Evolutionary conservation across 169 alveolate genomes (phyloP), one percentile per base, ranked within the genome.

Genomic region (Cryptosporidium parvum): DNA sequence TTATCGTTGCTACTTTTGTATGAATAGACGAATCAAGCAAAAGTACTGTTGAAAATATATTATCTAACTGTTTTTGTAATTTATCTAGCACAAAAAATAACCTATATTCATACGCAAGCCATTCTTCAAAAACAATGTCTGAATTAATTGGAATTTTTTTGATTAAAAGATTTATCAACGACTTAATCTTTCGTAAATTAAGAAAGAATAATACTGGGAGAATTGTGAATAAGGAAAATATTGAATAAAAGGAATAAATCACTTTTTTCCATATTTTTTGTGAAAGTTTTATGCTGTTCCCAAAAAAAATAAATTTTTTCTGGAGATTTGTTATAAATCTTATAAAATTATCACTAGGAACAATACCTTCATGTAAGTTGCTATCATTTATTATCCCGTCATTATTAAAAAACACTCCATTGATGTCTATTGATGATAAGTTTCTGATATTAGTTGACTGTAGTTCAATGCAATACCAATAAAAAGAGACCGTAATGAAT

Each of bases 401-500:
- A 9, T 56, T 7, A 18, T n/a, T 45, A 14, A 73, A 35, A 39
- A 73, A 31, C 1, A 33, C 8, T 44, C 68, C 86, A 14, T 33
- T 33, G 7, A 48, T 23, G 5, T 67, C 37, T 5, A 67, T 42
- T 29, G 21, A 80, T 61, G 65, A 12, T 1, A 59, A 80, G 37
- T 51, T 48, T 44, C 75, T 59, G n/a, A 80, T 35, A 45, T 59
- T 80, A 9, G 42, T 5, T 16, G 73, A 80, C 37, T 80, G 89
- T 44, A 80, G 48, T 35, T 80, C 89, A 23, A 62, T 42, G 14
- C 89, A 80, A 80, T 80, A 80, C 89, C 89, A 80, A 48, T 62
- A 80, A 51, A 59, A 80, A 12, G 69, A 14, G 12, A 80, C 89
- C 1, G 45, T 33, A 62, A 65, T 14, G 23, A 65, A 53, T 73